Evolutionary conservation across 495 filamentous ascomycete species (phyloP).

Genomic region (Acidiella bohemica): DNA sequence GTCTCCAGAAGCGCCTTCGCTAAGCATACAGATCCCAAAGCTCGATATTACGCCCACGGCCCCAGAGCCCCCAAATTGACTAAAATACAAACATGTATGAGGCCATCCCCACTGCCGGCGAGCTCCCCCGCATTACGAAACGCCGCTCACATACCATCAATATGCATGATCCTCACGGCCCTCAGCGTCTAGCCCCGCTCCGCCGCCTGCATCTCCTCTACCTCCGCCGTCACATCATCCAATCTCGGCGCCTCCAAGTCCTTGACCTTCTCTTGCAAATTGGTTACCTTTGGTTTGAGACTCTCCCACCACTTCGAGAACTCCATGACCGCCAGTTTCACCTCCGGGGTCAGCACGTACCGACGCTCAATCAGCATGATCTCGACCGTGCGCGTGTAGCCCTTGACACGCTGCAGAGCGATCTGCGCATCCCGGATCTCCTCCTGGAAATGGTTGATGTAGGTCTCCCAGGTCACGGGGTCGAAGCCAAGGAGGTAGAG

Average conservation of each 20-base stretch:
- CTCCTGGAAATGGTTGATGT: constrained; percentile 1
- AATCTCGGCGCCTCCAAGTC: constrained; percentile 1
- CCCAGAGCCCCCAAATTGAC: too few relatives aligned
- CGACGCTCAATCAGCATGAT: neutral
- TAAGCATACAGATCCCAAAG: too few relatives aligned
- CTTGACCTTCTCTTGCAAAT: neutral
- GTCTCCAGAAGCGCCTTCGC: too few relatives aligned
- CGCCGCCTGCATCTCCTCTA: neutral
- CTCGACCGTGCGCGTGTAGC: constrained; percentile 4
- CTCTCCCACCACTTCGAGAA: constrained; percentile 1
- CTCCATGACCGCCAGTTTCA: neutral
- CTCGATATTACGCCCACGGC: too few relatives aligned
- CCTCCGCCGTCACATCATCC: constrained; percentile 1
- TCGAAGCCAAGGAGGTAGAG: neutral
- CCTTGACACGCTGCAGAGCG: constrained; percentile 7
- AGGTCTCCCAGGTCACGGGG: constrained; percentile 11
- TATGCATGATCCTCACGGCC: too few relatives aligned
- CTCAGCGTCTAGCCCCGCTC: too few relatives aligned
- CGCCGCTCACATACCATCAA: too few relatives aligned
- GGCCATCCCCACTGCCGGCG: too few relatives aligned
- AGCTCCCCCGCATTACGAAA: too few relatives aligned
- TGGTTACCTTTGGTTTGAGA: neutral
- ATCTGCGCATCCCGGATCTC: constrained; percentile 3
- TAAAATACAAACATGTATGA: too few relatives aligned
- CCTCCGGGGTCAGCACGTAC: neutral